A percentile compares a stretch with the other conserved stretches of the same genome.
phyloP scores from a whole-genome alignment of 2,329 filamentous ascomycete genomes.

The Clarireedia hainanense region DNA sequence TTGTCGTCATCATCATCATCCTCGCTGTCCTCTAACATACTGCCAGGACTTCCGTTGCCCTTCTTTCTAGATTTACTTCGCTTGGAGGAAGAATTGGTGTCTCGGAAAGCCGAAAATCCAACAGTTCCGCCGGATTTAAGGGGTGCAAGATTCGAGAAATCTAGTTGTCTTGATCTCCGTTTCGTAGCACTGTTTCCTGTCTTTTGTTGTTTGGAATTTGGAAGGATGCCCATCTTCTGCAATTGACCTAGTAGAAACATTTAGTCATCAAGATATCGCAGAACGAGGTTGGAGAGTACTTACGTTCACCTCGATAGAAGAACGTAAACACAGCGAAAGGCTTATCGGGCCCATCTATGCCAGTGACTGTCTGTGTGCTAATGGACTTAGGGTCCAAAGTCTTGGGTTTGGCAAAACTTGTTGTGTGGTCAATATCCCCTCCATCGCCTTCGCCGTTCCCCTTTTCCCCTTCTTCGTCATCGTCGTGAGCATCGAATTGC shows the following conservation, averaged over 20 bases:
- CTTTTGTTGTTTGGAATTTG: slow-evolving; percentile 54
- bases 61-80: slow-evolving; percentile 56
- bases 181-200: slow-evolving; percentile 57
- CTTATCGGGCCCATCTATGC: slow-evolving; percentile 90
- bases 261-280: slow-evolving; percentile 12
- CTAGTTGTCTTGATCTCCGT: slow-evolving; percentile 72
- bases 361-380: slow-evolving; percentile 97
- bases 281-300: slow-evolving; percentile 34
- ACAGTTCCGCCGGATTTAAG: slow-evolving; percentile 82
- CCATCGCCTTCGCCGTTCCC: slow-evolving; percentile 46
- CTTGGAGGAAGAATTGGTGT: slow-evolving; percentile 49
- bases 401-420: slow-evolving; percentile 95
- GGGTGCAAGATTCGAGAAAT: slow-evolving; percentile 78
- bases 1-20: slow-evolving; percentile 69
- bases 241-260: slow-evolving; percentile 61
- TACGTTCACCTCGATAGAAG: slow-evolving; percentile 91
- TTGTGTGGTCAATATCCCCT: slow-evolving; percentile 89
- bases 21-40: slow-evolving; percentile 62
- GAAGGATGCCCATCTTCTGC: slow-evolving; percentile 88
- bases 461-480: slow-evolving; percentile 53
- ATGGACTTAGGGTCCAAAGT: slow-evolving; percentile 93
- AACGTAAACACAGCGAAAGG: slow-evolving; percentile 97
- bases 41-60: slow-evolving; percentile 48
- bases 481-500: slow-evolving; percentile 94
- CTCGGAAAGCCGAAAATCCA: slow-evolving; percentile 83